Conservation (phyloP, 495 filamentous ascomycete species). For the Penicillium paradoxum region DNA sequence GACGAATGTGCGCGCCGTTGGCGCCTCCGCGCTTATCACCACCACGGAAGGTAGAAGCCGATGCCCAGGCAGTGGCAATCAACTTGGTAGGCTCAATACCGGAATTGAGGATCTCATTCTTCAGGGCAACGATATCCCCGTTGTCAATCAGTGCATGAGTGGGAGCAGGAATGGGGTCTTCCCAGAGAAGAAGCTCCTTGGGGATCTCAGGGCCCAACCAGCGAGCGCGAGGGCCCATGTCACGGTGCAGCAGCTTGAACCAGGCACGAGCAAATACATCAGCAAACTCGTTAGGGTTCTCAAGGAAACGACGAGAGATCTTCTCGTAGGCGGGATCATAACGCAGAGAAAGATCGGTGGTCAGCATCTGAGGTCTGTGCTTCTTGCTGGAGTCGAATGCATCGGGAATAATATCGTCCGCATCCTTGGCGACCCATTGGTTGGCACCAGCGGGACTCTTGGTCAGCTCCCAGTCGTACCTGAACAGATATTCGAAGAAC, state of each 20-base stretch:
- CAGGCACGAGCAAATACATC: conserved; percentile 64
- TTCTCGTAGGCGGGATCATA: conserved; percentile 67
- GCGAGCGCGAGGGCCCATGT: conserved; percentile 62
- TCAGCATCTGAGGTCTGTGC: conserved; percentile 63
- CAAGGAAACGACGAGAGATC: conserved; percentile 62
- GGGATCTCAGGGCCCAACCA: conserved; percentile 69
- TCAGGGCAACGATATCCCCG: conserved; percentile 54
- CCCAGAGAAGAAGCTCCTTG: conserved; percentile 56
- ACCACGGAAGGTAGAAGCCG: conserved; percentile 67
- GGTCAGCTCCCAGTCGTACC: conserved; percentile 69
- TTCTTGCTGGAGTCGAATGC: conserved; percentile 60
- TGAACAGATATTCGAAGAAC: conserved; percentile 68
- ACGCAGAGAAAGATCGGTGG: conserved; percentile 64
- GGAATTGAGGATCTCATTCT: conserved; percentile 54
- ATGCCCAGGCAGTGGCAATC: conserved; percentile 60
- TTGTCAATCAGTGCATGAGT: conserved; percentile 53
- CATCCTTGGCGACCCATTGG: conserved; percentile 67
- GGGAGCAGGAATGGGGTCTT: conserved; percentile 56
- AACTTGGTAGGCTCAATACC: conserved; percentile 52
- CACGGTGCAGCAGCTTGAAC: conserved; percentile 76
- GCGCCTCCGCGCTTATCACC: conserved; percentile 72
- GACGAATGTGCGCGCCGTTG: conserved; percentile 68
- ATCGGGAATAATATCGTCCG: conserved; percentile 60
- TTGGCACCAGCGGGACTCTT: conserved; percentile 69
- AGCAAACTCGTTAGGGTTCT: conserved; percentile 58